Evolutionary conservation across 352 stramenopile genomes (phyloP).

Genomic region (Blastocystis sp.): DNA sequence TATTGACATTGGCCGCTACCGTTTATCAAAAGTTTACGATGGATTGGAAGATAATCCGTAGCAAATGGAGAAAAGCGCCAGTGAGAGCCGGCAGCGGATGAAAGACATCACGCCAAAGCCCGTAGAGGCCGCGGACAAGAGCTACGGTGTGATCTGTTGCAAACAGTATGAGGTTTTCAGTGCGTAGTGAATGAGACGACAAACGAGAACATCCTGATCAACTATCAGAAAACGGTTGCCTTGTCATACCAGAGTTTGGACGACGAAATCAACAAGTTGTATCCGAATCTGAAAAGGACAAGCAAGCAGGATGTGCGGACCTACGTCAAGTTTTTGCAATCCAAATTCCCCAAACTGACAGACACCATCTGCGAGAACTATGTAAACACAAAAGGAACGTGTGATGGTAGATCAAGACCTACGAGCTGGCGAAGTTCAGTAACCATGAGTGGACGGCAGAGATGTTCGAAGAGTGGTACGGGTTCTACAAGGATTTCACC

Average conservation of each 20-base stretch:
- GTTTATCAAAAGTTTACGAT: conserved; percentile 6
- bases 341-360: conserved; percentile 57
- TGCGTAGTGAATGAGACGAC: conserved; percentile 33
- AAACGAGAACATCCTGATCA: conserved; percentile 14
- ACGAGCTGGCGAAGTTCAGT: conserved; percentile 62
- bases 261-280: conserved; percentile 51
- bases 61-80: conserved; percentile 61
- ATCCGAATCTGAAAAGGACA: conserved; percentile 57
- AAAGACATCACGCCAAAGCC: conserved; percentile 30
- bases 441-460: conserved; percentile 59
- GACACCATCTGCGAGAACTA: conserved; percentile 65
- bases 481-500: conserved; percentile 58
- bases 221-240: conserved; percentile 54
- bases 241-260: conserved; percentile 52
- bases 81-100: conserved; percentile 48
- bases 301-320: conserved; percentile 60
- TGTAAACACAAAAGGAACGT: background rate
- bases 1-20: conserved; percentile 41
- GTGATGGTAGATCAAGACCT: conserved; percentile 49
- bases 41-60: background rate
- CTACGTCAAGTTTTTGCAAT: conserved; percentile 43
- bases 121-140: conserved; percentile 31
- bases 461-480: conserved; percentile 61
- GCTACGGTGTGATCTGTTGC: conserved; percentile 16
- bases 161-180: background rate